These are phyloP conservation scores for Phytophthora pinifolia DNA, from an alignment of 352 stramenopile species.

Conservation along the genomic window DNA sequence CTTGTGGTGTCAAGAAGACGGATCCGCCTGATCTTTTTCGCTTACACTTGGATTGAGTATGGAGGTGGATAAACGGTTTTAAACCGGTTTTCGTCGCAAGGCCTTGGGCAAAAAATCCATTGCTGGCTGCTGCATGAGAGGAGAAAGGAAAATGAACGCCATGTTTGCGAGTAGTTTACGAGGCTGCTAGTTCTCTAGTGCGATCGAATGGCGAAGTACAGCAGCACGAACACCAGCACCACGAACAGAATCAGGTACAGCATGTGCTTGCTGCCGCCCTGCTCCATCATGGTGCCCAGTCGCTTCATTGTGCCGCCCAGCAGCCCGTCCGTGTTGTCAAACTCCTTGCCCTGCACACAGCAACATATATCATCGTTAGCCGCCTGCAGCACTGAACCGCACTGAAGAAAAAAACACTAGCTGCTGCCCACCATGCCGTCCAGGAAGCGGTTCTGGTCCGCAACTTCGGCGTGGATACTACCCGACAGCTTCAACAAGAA, in stretches of 20 bases:
- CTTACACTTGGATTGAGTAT: conserved; percentile 14
- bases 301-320: conserved; percentile 87
- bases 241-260: conserved; percentile 86
- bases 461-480: conserved; percentile 78
- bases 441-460: conserved; percentile 83
- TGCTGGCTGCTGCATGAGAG: too few species aligned
- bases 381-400: background rate
- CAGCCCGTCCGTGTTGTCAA: conserved; percentile 83
- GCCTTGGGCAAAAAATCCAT: too few species aligned
- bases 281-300: conserved; percentile 85
- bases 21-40: conserved; percentile 11
- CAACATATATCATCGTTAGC: background rate
- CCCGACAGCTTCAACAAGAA: conserved; percentile 56
- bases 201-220: conserved; percentile 81
- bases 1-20: conserved; percentile 11
- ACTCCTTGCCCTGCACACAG: conserved; percentile 67
- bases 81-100: background rate
- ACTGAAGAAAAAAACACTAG: too few species aligned
- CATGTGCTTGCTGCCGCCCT: conserved; percentile 89
- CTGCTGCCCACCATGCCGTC: conserved; percentile 65
- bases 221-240: conserved; percentile 82
- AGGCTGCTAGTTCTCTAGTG: conserved; percentile 36
- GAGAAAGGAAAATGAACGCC: background rate
- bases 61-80: conserved; percentile 1
- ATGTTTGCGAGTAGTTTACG: conserved; percentile 16